phyloP scores from a whole-genome alignment of 108 stramenopile genomes.

The Fistulifera solaris region DNA sequence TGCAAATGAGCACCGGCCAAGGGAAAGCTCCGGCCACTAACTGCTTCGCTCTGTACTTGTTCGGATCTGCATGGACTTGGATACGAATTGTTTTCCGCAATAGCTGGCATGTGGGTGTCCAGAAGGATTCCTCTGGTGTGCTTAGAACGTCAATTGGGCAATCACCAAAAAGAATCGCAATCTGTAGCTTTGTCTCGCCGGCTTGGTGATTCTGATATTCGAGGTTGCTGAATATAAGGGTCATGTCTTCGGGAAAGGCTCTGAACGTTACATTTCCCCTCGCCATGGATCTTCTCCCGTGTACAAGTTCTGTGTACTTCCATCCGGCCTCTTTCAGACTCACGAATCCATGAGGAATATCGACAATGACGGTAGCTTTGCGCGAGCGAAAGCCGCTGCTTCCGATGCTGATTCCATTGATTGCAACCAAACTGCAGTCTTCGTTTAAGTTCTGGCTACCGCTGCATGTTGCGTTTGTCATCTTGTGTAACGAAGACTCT shows the following conservation, averaged over 20 bases:
- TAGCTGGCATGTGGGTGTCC: slow-evolving; percentile 1
- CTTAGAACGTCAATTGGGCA: background rate
- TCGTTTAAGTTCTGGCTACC: background rate
- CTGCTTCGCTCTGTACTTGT: background rate
- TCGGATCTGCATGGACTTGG: background rate
- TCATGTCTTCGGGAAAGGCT: background rate
- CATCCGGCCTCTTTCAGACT: background rate
- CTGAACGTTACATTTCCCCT: background rate
- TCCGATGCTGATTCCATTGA: slow-evolving; percentile 5
- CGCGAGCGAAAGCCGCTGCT: background rate
- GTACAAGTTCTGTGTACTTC: background rate
- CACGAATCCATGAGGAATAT: slow-evolving; percentile 1
- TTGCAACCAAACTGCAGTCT: background rate
- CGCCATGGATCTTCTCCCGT: background rate
- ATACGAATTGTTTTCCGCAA: background rate
- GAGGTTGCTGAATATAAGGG: background rate
- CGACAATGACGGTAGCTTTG: background rate
- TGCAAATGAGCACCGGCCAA: slow-evolving; percentile 8
- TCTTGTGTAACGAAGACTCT: background rate
- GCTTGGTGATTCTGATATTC: background rate
- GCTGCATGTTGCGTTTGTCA: background rate
- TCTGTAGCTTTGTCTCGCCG: background rate
- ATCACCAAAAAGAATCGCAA: background rate
- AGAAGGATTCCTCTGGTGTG: background rate
- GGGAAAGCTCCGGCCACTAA: background rate